Percentiles rank a stretch among this genome's conserved stretches.
These are phyloP conservation scores for Spathaspora boniae DNA, from an alignment of 805 yeast species.

Conservation along the genomic window DNA sequence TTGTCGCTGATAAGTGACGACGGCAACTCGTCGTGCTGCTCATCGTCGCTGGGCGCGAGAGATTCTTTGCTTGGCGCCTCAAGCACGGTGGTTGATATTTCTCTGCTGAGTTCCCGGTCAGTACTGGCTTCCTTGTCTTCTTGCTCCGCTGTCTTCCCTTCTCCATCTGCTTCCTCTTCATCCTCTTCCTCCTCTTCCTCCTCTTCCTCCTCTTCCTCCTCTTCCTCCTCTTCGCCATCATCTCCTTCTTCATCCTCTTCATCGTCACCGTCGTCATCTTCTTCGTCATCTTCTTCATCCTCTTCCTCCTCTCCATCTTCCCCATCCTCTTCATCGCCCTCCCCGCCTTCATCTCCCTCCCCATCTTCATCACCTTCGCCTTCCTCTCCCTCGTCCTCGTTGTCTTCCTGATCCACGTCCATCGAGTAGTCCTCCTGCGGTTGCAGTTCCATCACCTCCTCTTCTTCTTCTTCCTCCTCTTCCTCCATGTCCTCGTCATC, in stretches of 20 bases:
- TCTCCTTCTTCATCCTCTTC: slow-evolving; percentile 17
- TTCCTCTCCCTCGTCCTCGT: slow-evolving; percentile 11
- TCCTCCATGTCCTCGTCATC: slow-evolving; percentile 14
- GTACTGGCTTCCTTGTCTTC: slow-evolving; percentile 6
- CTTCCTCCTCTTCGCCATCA: slow-evolving; percentile 17
- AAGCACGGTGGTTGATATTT: slow-evolving; percentile 3
- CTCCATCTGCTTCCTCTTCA: slow-evolving; percentile 17
- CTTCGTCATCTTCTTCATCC: slow-evolving; percentile 16
- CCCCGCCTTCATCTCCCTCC: slow-evolving; percentile 23
- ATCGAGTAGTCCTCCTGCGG: slow-evolving; percentile 7
- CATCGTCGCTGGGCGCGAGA: no score
- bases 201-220: slow-evolving; percentile 13
- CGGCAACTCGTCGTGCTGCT: slow-evolving; percentile 2
- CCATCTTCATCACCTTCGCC: slow-evolving; percentile 21
- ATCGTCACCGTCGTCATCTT: slow-evolving; percentile 7
- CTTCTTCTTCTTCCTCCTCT: slow-evolving; percentile 14
- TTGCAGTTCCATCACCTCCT: slow-evolving; percentile 11
- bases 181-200: slow-evolving; percentile 16
- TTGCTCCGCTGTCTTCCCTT: slow-evolving; percentile 10
- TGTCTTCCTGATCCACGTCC: slow-evolving; percentile 11
- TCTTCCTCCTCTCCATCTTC: slow-evolving; percentile 17
- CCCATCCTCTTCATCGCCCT: slow-evolving; percentile 18
- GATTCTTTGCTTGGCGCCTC: slow-evolving; percentile 1
- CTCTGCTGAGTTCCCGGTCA: slow-evolving; percentile 1
- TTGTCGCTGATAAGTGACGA: slow-evolving; percentile 2